These are phyloP conservation scores for Cladosporium sphaerospermum DNA, from an alignment of 2,329 filamentous ascomycete genomes.

Conservation along the genomic window DNA sequence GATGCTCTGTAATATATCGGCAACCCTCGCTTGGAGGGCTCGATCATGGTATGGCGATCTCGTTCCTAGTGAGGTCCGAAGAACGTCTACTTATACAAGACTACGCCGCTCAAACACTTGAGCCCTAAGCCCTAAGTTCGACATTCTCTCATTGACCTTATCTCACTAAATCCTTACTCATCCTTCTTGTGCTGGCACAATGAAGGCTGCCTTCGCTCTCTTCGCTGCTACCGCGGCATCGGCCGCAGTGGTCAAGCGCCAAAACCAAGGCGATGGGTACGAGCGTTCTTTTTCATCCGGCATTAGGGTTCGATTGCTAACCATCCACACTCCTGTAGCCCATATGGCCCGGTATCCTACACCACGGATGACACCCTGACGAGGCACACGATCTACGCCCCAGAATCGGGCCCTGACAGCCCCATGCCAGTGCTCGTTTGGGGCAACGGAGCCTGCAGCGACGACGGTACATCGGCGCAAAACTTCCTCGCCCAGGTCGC, in stretches of 20 bases:
- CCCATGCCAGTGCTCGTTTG: constrained; percentile 23
- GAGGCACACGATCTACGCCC: constrained; percentile 9
- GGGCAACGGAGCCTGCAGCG: constrained; percentile 24
- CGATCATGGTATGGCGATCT: too few species aligned
- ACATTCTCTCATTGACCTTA: too few species aligned
- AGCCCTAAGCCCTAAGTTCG: too few species aligned
- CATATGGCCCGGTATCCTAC: constrained; percentile 6
- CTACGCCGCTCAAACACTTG: too few species aligned
- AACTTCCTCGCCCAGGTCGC: constrained; percentile 20
- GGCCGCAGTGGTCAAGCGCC: not conserved
- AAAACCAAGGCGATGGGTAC: constrained; percentile 6
- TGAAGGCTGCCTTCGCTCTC: not conserved
- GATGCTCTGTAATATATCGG: constrained; percentile 2
- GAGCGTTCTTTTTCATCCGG: not conserved
- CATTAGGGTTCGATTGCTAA: not conserved
- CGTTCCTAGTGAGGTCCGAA: too few species aligned
- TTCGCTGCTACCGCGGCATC: constrained; percentile 1
- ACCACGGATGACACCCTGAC: constrained; percentile 4
- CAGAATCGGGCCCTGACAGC: constrained; percentile 17
- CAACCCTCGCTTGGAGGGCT: not conserved
- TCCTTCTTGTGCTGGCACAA: not conserved
- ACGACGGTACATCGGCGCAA: constrained; percentile 15
- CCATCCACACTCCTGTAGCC: not conserved
- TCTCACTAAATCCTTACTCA: not conserved
- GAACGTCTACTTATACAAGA: too few species aligned